Evolutionary conservation across 352 stramenopile species (phyloP).

Genomic region (Phytophthora idaei): DNA sequence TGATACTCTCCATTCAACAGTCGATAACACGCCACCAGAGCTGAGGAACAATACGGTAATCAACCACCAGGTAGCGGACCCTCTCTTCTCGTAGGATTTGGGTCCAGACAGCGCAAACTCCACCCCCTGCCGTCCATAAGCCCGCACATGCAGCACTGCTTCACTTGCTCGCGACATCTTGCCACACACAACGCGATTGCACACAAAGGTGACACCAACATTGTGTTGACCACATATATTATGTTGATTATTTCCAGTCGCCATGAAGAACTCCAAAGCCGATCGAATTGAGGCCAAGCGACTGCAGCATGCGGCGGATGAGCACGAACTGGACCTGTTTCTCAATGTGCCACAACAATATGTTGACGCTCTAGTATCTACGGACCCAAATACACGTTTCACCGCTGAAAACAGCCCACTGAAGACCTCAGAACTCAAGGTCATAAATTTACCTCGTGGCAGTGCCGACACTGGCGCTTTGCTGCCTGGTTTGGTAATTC

Average conservation of each 20-base stretch:
- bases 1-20: slow-evolving; percentile 28
- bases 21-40: slow-evolving; percentile 28
- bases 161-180: slow-evolving; percentile 30
- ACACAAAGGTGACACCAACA: slow-evolving; percentile 12
- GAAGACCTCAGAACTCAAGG: slow-evolving; percentile 5
- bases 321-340: slow-evolving; percentile 73
- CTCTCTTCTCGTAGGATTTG: slow-evolving; percentile 17
- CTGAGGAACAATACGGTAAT: slow-evolving; percentile 17
- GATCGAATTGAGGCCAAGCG: slow-evolving; percentile 50
- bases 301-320: slow-evolving; percentile 55
- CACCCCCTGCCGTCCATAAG: slow-evolving; percentile 53
- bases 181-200: background rate
- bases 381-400: slow-evolving; percentile 1
- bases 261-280: slow-evolving; percentile 46
- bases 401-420: slow-evolving; percentile 16
- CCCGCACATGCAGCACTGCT: slow-evolving; percentile 57
- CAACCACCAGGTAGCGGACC: slow-evolving; percentile 17
- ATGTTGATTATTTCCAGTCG: background rate
- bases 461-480: slow-evolving; percentile 35
- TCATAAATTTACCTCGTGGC: slow-evolving; percentile 18
- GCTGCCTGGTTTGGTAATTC: slow-evolving; percentile 67
- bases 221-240: slow-evolving; percentile 9
- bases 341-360: slow-evolving; percentile 27
- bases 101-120: slow-evolving; percentile 55
- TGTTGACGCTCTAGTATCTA: background rate